Percentiles rank a stretch among this genome's conserved stretches.
phyloP scores from a whole-genome alignment of 1,284 basidiomycete species.

The Tausonia pullulans region DNA sequence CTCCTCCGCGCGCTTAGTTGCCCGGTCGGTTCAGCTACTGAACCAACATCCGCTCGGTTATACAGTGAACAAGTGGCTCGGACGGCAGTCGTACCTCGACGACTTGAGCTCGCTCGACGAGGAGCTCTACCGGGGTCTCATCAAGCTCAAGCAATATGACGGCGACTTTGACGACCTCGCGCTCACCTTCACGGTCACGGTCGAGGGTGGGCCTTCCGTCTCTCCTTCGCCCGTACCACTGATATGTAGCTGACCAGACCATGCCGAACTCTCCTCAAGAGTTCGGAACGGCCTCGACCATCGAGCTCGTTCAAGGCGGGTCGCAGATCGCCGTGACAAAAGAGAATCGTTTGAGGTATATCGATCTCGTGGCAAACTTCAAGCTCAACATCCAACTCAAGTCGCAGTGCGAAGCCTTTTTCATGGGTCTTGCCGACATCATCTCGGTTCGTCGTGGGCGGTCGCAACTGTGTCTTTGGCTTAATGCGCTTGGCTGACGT shows the following conservation, averaged over 20 bases:
- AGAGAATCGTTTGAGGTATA: slow-evolving; percentile 82
- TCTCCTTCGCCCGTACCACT: not conserved
- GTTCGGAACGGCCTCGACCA: slow-evolving; percentile 65
- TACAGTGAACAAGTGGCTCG: slow-evolving; percentile 60
- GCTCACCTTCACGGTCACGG: slow-evolving; percentile 77
- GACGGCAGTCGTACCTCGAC: slow-evolving; percentile 75
- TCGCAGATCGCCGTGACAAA: slow-evolving; percentile 76
- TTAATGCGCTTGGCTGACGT: slow-evolving; percentile 30
- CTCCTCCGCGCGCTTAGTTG: not conserved
- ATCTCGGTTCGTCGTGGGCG: not conserved
- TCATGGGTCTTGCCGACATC: slow-evolving; percentile 19
- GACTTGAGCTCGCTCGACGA: slow-evolving; percentile 84
- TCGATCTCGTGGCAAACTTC: slow-evolving; percentile 80
- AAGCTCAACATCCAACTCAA: slow-evolving; percentile 81
- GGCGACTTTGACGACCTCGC: slow-evolving; percentile 85
- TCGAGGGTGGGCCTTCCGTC: slow-evolving; percentile 52
- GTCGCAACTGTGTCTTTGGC: too few relatives aligned
- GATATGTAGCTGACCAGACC: not conserved
- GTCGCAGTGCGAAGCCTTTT: slow-evolving; percentile 60
- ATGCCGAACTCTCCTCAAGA: slow-evolving; percentile 43
- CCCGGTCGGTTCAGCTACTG: not conserved
- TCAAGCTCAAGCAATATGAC: slow-evolving; percentile 85
- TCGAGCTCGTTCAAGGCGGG: slow-evolving; percentile 75
- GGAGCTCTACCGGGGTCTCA: slow-evolving; percentile 64
- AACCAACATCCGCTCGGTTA: not conserved